These are phyloP conservation scores for Syzygium grande DNA, from an alignment of 345 rosid species.

Conservation along the genomic window DNA sequence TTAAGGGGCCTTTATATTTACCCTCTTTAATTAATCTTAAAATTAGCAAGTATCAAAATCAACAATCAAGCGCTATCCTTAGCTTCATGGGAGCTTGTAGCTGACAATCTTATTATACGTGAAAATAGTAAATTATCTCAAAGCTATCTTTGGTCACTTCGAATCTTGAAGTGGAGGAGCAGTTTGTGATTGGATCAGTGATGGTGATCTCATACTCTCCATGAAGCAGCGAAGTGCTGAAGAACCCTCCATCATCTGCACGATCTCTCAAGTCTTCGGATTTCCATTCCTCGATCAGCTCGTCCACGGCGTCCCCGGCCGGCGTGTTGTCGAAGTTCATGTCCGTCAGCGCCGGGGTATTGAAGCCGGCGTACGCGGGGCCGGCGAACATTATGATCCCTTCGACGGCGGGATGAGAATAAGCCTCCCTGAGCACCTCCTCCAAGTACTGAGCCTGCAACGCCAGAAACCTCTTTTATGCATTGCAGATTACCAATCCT, in stretches of 20 bases:
- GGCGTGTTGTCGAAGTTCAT: constrained; percentile 36
- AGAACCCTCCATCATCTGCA: constrained; percentile 11
- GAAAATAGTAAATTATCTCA: neutral
- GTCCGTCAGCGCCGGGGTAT: constrained; percentile 30
- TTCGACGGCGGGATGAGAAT: constrained; percentile 53
- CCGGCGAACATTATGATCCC: constrained; percentile 68
- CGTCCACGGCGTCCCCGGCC: constrained; percentile 54
- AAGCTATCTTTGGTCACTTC: constrained; percentile 16
- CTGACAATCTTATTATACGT: neutral
- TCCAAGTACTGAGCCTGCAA: constrained; percentile 28
- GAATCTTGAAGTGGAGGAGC: constrained; percentile 12
- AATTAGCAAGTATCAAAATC: neutral
- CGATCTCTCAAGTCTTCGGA: neutral
- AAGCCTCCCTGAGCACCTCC: constrained; percentile 58
- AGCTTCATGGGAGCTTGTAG: neutral
- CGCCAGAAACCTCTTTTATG: neutral
- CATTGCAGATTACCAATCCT: neutral
- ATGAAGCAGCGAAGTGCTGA: constrained; percentile 27
- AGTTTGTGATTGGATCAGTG: constrained; percentile 21
- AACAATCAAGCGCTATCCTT: neutral
- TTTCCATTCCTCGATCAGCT: constrained; percentile 46
- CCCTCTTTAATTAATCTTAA: neutral
- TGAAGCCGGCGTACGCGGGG: constrained; percentile 50
- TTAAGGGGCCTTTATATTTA: neutral
- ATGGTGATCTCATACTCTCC: constrained; percentile 46